Conservation (phyloP, 2,329 filamentous ascomycete genomes). For the Paraconiothyrium brasiliense region DNA sequence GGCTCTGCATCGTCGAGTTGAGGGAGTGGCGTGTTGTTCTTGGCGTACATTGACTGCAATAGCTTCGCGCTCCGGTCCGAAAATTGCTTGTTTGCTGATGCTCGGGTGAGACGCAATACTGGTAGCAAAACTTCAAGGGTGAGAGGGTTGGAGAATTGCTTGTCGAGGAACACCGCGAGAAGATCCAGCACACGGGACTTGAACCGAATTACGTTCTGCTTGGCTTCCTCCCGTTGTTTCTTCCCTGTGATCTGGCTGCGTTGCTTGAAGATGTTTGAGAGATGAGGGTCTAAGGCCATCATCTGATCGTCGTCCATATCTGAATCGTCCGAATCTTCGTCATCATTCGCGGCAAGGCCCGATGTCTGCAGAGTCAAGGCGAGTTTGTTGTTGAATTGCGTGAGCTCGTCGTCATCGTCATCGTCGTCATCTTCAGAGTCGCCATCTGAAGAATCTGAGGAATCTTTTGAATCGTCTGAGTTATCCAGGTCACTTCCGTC, state of each 20-base stretch:
- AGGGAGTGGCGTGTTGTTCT: constrained; percentile 57
- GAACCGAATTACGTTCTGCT: constrained; percentile 89
- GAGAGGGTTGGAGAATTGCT: constrained; percentile 73
- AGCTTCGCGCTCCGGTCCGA: constrained; percentile 77
- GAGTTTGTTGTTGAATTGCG: constrained; percentile 77
- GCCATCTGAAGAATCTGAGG: constrained; percentile 24
- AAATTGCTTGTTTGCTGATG: constrained; percentile 79
- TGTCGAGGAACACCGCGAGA: constrained; percentile 83
- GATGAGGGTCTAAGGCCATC: constrained; percentile 84
- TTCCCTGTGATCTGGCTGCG: constrained; percentile 71
- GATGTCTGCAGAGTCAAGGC: constrained; percentile 77
- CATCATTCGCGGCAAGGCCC: constrained; percentile 64
- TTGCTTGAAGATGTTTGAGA: constrained; percentile 86
- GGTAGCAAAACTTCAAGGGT: constrained; percentile 77
- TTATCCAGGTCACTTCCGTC: constrained; percentile 35
- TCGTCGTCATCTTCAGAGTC: constrained; percentile 35
- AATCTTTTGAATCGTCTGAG: constrained; percentile 16
- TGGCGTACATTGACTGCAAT: constrained; percentile 73
- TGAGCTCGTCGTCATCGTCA: constrained; percentile 61
- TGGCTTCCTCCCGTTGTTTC: constrained; percentile 86
- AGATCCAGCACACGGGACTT: constrained; percentile 93
- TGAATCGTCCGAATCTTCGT: constrained; percentile 69
- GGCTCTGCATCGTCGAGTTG: constrained; percentile 54
- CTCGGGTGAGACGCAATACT: constrained; percentile 77
- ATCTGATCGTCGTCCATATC: constrained; percentile 98